These are phyloP conservation scores for Ormosia semicastrata DNA, from an alignment of 306 rosid species.

Conservation along the genomic window DNA sequence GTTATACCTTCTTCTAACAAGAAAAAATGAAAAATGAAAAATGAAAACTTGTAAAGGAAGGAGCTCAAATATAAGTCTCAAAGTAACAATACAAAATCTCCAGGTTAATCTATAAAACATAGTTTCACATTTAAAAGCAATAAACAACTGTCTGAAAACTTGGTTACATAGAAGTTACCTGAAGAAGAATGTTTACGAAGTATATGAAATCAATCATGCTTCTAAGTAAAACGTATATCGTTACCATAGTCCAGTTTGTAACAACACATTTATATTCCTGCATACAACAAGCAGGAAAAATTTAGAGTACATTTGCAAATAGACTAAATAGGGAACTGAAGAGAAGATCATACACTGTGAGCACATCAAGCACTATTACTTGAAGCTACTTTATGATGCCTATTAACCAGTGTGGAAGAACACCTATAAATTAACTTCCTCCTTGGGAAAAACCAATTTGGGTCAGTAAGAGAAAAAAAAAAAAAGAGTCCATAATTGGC, in stretches of 20 bases:
- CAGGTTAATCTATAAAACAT: neutral
- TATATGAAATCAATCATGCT: constrained; percentile 67
- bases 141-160: neutral
- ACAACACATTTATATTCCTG: constrained; percentile 59
- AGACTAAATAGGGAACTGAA: neutral
- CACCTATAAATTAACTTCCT: neutral
- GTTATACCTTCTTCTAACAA: neutral
- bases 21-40: neutral
- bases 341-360: neutral
- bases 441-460: neutral
- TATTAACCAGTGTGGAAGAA: neutral
- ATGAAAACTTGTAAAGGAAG: neutral
- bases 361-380: neutral
- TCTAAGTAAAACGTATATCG: constrained; percentile 57
- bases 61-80: neutral
- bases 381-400: neutral
- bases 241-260: constrained; percentile 39
- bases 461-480: neutral
- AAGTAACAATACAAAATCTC: neutral
- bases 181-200: constrained; percentile 69
- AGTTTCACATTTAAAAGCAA: neutral
- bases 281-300: constrained; percentile 21
- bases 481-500: neutral
- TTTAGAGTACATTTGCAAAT: neutral
- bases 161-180: constrained; percentile 43